Base-by-base conservation (phyloP, 768 basidiomycete species). In the Mycena rosella region DNA sequence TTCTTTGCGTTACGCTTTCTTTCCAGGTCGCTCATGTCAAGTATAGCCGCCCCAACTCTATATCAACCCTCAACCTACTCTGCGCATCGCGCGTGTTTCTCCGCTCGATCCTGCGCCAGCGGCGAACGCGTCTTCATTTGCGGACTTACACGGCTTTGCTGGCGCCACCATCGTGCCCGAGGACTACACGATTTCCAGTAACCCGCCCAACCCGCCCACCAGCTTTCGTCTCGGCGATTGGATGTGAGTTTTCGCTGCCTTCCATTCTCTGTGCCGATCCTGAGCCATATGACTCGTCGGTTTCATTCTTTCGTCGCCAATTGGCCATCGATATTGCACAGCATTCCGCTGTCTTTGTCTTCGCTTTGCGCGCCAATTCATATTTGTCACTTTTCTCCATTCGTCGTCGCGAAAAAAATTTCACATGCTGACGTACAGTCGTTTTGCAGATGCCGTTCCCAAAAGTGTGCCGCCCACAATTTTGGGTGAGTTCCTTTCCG, bases 381-480 rank as follows among this genome's bases (percentile, higher is more conserved):
- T 67, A 42, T 69, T 60, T 55, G 56, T 59, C 55, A 67, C 60
- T 44, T n/a, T n/a, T 68, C 65, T 48, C 64, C 72, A 67, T 73
- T 70, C 44, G 74, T 67, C 56, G 45, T 24, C 24, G 10, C 7
- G 11, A n/a, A n/a, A n/a, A 22, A 62, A 48, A 67, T 72, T 65
- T 69, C 68, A 72, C 69, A 71, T 68, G 65, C 74, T 73, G 63
- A 77, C 73, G 73, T 66, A 63, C 5, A 11, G 32, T 26, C 53
- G 60, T 51, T 58, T 44, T 72, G n/a, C n/a, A 93, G 93, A 82
- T 94, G 93, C 75, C 81, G 80, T 62, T 86, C 87, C 62, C 82
- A 87, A 71, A 88, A 85, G 52, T 95, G 93, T 77, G 90, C 88
- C 73, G 92, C 91, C 17, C 92, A 94, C 77, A 95, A 95, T 81